Percentiles rank a stretch among this genome's conserved stretches.
phyloP scores from a whole-genome alignment of 2,329 filamentous ascomycete species.

The Fusarium torreyae region DNA sequence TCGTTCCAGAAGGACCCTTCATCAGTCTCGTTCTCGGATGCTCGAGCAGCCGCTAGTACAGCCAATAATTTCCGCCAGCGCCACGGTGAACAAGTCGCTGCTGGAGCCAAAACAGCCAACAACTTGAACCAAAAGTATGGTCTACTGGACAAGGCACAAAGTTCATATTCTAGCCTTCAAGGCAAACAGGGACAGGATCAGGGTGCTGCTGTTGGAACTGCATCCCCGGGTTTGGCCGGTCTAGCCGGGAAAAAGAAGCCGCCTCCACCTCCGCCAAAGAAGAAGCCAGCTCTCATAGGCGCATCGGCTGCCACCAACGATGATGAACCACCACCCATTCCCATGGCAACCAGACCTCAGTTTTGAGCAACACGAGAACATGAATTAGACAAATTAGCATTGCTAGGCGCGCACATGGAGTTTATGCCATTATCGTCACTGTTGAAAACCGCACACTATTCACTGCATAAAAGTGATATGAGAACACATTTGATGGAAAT shows the following conservation, averaged over 20 bases:
- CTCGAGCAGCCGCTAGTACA: constrained; percentile 70
- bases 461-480: constrained; percentile 2
- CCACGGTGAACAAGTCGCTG: constrained; percentile 77
- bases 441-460: neutral
- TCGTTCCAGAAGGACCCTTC: constrained; percentile 73
- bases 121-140: constrained; percentile 74
- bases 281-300: constrained; percentile 61
- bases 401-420: constrained; percentile 31
- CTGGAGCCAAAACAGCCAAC: constrained; percentile 71
- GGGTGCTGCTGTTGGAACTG: constrained; percentile 9
- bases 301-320: constrained; percentile 44
- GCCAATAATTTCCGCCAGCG: constrained; percentile 79
- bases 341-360: constrained; percentile 65
- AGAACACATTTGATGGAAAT: constrained; percentile 34
- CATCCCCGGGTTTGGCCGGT: constrained; percentile 32
- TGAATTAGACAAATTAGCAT: constrained; percentile 20
- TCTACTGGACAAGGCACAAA: constrained; percentile 59
- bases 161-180: constrained; percentile 43
- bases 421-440: constrained; percentile 10
- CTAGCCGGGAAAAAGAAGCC: constrained; percentile 67
- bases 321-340: constrained; percentile 66
- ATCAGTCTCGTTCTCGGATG: constrained; percentile 72
- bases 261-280: constrained; percentile 68
- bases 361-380: constrained; percentile 53
- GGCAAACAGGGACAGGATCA: constrained; percentile 40